Conservation (phyloP, 2,329 filamentous ascomycete species). For the Lachnellula suecica region DNA sequence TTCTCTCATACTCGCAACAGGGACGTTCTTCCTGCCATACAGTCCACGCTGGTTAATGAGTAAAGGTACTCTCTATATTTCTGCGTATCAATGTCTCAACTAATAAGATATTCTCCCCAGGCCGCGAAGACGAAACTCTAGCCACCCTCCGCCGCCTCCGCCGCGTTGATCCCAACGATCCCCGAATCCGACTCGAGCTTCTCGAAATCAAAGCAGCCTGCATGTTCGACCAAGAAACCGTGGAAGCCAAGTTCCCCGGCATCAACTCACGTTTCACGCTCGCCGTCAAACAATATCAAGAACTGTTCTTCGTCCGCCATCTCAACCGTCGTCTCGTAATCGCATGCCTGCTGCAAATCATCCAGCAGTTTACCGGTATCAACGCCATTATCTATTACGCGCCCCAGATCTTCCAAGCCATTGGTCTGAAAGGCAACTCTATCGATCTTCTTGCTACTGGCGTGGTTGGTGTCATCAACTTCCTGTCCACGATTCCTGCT, state of each 20-base stretch:
- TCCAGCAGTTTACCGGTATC: slow-evolving; percentile 52
- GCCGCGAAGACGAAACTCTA: slow-evolving; percentile 46
- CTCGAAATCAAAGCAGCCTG: slow-evolving; percentile 52
- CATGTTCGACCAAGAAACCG: slow-evolving; percentile 56
- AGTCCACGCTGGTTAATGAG: slow-evolving; percentile 55
- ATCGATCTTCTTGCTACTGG: slow-evolving; percentile 63
- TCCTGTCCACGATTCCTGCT: slow-evolving; percentile 63
- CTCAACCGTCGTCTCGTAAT: slow-evolving; percentile 60
- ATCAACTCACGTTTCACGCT: slow-evolving; percentile 31
- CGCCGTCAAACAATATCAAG: slow-evolving; percentile 35
- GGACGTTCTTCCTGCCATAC: slow-evolving; percentile 62
- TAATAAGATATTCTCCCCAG: slow-evolving; percentile 37
- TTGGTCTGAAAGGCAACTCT: slow-evolving; percentile 43
- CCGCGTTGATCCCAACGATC: slow-evolving; percentile 51
- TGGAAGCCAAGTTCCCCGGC: slow-evolving; percentile 53
- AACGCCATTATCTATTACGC: slow-evolving; percentile 52
- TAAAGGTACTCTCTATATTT: slow-evolving; percentile 22
- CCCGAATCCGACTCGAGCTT: slow-evolving; percentile 55
- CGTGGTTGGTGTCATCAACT: slow-evolving; percentile 68
- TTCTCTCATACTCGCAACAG: slow-evolving; percentile 46
- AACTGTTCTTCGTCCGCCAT: slow-evolving; percentile 55
- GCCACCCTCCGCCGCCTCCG: slow-evolving; percentile 53
- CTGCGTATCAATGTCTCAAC: neutral
- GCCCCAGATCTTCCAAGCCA: slow-evolving; percentile 52
- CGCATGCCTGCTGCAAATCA: slow-evolving; percentile 30